Conservation (phyloP, 2,329 filamentous ascomycete genomes). For the Pyrenochaeta sp. region DNA sequence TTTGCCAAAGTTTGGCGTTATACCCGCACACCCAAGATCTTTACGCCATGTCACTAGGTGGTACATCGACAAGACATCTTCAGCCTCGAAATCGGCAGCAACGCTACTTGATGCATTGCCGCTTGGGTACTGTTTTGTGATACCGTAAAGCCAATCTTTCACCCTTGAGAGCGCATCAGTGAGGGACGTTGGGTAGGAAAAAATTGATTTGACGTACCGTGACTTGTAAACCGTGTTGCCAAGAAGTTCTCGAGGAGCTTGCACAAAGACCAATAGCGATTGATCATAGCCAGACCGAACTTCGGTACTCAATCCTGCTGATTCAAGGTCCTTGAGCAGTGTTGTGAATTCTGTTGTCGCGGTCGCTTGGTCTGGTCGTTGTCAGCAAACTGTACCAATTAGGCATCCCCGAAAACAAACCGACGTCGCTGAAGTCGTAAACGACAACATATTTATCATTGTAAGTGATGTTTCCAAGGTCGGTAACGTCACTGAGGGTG, state of each 20-base stretch:
- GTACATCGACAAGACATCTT: constrained; percentile 78
- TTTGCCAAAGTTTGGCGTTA: constrained; percentile 71
- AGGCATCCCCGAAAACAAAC: no score
- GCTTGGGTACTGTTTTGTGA: constrained; percentile 69
- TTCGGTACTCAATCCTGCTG: constrained; percentile 40
- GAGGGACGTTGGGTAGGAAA: no score
- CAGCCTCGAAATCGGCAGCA: constrained; percentile 77
- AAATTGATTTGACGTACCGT: constrained; percentile 20
- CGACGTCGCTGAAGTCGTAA: constrained; percentile 36
- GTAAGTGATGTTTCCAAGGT: constrained; percentile 32
- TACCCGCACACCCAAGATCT: constrained; percentile 79
- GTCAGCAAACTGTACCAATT: constrained; percentile 7
- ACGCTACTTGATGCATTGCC: constrained; percentile 43
- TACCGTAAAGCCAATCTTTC: constrained; percentile 85
- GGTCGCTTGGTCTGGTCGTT: constrained; percentile 19
- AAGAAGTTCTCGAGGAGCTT: constrained; percentile 38
- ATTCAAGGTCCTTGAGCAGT: constrained; percentile 33
- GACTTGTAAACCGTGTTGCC: constrained; percentile 42
- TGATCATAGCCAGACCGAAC: constrained; percentile 40
- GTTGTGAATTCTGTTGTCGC: constrained; percentile 29
- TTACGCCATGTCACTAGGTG: constrained; percentile 76
- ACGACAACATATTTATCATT: constrained; percentile 44
- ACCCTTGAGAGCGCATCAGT: constrained; percentile 59
- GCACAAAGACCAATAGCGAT: constrained; percentile 39
- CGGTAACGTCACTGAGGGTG: constrained; percentile 30